Evolutionary conservation across 805 yeast genomes (phyloP), one percentile per base, ranked within the genome.

Genomic region (Priceomyces haplophilus): DNA sequence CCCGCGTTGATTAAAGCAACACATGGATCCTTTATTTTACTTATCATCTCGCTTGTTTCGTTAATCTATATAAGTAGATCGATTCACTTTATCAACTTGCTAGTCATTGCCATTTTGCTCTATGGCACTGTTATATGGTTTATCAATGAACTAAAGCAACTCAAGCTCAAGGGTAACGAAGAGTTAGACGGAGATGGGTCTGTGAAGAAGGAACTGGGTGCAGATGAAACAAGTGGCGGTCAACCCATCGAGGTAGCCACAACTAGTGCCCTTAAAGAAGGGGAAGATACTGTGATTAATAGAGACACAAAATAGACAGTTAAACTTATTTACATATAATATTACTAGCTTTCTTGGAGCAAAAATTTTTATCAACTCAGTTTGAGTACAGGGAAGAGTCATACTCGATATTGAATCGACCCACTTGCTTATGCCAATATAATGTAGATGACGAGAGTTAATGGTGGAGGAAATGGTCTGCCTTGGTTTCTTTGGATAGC

Each of bases 81-180:
- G 10, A 76, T 86, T 43, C 99, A 93, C 62, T 79, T 76, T 52
- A 52, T 76, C 41, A 79, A 78, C 48, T 63, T 79, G 38, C 59
- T 77, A 35, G 67, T 78, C 18, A 74, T 88, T 39, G 79, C 91
- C 0, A 42, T 76, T 6, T 65, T 80, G 15, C 69, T 93, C 18
- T 93, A 96, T 85, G 83, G 72, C 0, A 73, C 86, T 1, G 82
- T 91, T 40, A 78, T 89, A 11, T 93, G 99, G 99, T 93, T 91
- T 57, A 78, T 90, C 11, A 59, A 61, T 8, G 97, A 90, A 62
- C 60, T 88, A 42, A 68, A 72, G 33, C 58, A 57, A 39, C 76
- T 65, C 40, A 72, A 76, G 55, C 59, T 76, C 52, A 72, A 75
- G 55, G 61, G 67, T 15, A 69, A 72, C 42, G 67, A 69, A 43